These are phyloP conservation scores for Triticum monococcum DNA, from an alignment of 176 grass and related monocot species.

Conservation along the genomic window DNA sequence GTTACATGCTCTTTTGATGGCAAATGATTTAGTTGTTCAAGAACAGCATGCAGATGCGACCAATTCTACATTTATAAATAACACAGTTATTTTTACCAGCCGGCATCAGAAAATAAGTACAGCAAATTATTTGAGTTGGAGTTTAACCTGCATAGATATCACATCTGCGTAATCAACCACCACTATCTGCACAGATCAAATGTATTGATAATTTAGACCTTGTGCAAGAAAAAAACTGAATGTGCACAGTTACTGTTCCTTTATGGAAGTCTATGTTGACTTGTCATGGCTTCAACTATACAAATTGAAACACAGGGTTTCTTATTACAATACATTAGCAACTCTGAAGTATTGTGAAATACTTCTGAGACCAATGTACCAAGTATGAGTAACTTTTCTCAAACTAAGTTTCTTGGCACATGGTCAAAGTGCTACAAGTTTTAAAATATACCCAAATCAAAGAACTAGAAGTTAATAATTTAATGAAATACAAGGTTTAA, in stretches of 20 bases:
- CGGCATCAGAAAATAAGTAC: slow-evolving; percentile 16
- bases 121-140: slow-evolving; percentile 23
- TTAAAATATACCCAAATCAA: background rate
- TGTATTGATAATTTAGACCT: background rate
- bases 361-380: background rate
- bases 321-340: slow-evolving; percentile 7
- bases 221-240: slow-evolving; percentile 11
- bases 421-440: background rate
- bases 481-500: background rate
- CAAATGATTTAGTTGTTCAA: slow-evolving; percentile 80
- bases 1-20: slow-evolving; percentile 88
- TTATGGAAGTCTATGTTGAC: slow-evolving; percentile 1
- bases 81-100: slow-evolving; percentile 28
- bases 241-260: background rate
- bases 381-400: background rate
- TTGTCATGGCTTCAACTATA: slow-evolving; percentile 9
- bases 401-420: background rate
- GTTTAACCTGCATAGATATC: slow-evolving; percentile 84
- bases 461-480: background rate
- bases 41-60: slow-evolving; percentile 73
- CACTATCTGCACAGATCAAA: slow-evolving; percentile 57
- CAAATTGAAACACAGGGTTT: background rate
- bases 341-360: background rate
- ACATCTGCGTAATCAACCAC: slow-evolving; percentile 90
- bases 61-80: slow-evolving; percentile 68